phyloP scores from a whole-genome alignment of 164 flowering plant species.

The Vitis rotundifolia region DNA sequence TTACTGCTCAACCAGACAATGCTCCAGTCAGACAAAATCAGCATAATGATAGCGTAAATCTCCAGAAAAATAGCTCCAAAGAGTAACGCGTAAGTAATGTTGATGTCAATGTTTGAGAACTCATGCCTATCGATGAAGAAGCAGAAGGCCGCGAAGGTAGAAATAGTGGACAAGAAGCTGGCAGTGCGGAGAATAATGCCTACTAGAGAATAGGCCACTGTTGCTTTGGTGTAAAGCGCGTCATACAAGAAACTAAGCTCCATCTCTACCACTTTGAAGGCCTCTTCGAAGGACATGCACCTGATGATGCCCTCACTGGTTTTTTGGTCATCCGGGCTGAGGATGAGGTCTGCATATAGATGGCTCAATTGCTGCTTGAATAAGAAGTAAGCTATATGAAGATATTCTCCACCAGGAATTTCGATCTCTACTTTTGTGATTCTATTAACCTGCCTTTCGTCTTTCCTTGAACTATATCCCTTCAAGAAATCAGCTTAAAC shows the following conservation, averaged over 20 bases:
- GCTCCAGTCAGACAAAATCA: slow-evolving; percentile 7
- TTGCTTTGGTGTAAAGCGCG: slow-evolving; percentile 5
- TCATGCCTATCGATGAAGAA: neutral
- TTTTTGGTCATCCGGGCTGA: neutral
- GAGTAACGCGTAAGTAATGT: neutral
- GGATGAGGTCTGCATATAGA: slow-evolving; percentile 1
- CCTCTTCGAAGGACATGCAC: neutral
- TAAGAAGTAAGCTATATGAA: slow-evolving; percentile 3
- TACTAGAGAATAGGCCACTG: neutral
- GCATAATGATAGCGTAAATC: neutral
- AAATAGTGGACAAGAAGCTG: slow-evolving; percentile 1
- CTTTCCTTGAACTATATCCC: too few species aligned
- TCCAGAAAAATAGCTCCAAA: slow-evolving; percentile 13
- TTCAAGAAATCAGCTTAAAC: neutral
- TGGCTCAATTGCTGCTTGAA: slow-evolving; percentile 1
- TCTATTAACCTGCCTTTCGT: too few species aligned
- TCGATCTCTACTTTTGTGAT: too few species aligned
- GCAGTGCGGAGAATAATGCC: slow-evolving; percentile 8
- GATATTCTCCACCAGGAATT: neutral
- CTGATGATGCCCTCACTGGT: neutral
- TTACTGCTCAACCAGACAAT: neutral
- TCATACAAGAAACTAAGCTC: slow-evolving; percentile 10
- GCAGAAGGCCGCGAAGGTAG: slow-evolving; percentile 2
- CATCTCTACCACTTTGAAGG: slow-evolving; percentile 2
- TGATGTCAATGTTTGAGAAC: neutral